These are phyloP conservation scores for Penicillium brasilianum DNA, from an alignment of 2,329 filamentous ascomycete species.

Conservation along the genomic window DNA sequence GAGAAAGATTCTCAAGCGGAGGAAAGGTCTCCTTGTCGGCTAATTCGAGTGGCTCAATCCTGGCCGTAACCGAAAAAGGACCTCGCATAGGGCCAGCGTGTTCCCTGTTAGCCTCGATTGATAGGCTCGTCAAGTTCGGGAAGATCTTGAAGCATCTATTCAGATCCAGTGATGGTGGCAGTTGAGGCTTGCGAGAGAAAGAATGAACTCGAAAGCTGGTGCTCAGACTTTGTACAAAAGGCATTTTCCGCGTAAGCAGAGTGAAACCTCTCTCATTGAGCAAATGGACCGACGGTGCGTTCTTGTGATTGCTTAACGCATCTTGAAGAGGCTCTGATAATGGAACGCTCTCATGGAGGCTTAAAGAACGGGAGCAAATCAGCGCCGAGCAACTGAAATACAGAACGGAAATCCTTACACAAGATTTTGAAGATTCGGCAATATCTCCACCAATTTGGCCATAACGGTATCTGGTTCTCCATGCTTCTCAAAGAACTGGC, in stretches of 20 bases:
- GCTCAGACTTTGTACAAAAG: neutral
- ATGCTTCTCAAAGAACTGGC: neutral
- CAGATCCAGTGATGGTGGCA: neutral
- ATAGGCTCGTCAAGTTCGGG: neutral
- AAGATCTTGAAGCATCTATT: neutral
- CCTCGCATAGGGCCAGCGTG: no score
- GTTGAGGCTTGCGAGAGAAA: neutral
- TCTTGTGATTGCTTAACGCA: neutral
- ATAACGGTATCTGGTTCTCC: neutral
- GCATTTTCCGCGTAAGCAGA: neutral
- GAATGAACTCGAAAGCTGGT: neutral
- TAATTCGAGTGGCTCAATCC: neutral
- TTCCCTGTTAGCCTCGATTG: neutral
- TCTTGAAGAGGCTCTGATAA: neutral
- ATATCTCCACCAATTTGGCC: neutral
- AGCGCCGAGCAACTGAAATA: neutral
- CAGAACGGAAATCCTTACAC: neutral
- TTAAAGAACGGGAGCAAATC: neutral
- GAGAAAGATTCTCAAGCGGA: neutral
- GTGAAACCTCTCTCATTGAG: neutral
- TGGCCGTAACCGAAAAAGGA: neutral
- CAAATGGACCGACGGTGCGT: neutral
- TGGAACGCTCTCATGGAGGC: neutral
- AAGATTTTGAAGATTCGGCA: neutral
- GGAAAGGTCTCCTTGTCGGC: neutral